Conservation (phyloP, 2,329 filamentous ascomycete species). For the Leptoxyphium fumago region DNA sequence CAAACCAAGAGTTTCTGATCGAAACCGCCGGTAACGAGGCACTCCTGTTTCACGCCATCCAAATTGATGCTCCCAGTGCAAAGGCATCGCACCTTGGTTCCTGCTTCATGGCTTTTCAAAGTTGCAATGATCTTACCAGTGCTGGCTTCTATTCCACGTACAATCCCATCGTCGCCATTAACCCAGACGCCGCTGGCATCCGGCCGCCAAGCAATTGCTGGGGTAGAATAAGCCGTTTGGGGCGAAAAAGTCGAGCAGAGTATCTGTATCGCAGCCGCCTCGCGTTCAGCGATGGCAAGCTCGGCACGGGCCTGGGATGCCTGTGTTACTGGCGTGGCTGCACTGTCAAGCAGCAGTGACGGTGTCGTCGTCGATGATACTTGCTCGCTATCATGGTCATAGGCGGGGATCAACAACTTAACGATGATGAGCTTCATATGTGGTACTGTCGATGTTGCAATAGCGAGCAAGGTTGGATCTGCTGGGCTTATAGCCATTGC, state of each 20-base stretch:
- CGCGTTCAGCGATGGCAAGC: conserved; percentile 38
- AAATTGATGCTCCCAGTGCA: conserved; percentile 35
- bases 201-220: conserved; percentile 46
- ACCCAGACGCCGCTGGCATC: conserved; percentile 49
- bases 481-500: conserved; percentile 41
- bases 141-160: conserved; percentile 43
- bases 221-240: conserved; percentile 50
- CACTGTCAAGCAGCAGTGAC: conserved; percentile 11
- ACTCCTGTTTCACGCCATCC: conserved; percentile 24
- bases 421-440: conserved; percentile 49
- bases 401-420: conserved; percentile 37
- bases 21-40: conserved; percentile 48
- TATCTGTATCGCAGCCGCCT: conserved; percentile 45
- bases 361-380: not conserved
- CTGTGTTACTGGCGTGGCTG: conserved; percentile 26
- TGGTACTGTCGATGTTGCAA: conserved; percentile 45
- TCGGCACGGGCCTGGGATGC: conserved; percentile 37
- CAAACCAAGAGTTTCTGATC: conserved; percentile 47
- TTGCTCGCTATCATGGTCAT: conserved; percentile 4
- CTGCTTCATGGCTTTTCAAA: conserved; percentile 38
- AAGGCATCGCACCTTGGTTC: conserved; percentile 43
- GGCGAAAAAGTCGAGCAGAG: conserved; percentile 46
- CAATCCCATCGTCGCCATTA: conserved; percentile 48
- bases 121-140: conserved; percentile 41
- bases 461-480: conserved; percentile 39